Evolutionary conservation across 1,284 basidiomycete genomes (phyloP).

Genomic region (Abortiporus biennis): DNA sequence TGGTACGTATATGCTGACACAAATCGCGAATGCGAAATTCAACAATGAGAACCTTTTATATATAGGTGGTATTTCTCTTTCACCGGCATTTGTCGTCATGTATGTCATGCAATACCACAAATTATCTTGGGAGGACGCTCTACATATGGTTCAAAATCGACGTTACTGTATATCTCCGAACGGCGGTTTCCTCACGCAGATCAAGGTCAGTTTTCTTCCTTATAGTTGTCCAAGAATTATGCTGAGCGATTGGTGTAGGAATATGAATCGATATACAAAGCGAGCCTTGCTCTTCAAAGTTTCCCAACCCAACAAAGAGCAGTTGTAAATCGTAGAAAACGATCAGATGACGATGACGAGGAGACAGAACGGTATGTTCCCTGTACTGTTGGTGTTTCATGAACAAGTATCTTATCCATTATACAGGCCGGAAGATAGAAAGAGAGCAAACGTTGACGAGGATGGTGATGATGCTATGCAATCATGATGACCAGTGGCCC

Average conservation of each 20-base stretch:
- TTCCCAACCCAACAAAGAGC: constrained; percentile 39
- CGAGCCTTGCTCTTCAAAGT: constrained; percentile 55
- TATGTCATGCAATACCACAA: constrained; percentile 85
- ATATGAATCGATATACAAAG: constrained; percentile 86
- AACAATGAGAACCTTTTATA: no score
- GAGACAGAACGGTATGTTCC: constrained; percentile 40
- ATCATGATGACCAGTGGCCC: background rate
- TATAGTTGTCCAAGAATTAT: background rate
- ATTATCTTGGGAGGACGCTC: constrained; percentile 78
- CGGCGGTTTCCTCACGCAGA: constrained; percentile 80
- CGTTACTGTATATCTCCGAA: constrained; percentile 89
- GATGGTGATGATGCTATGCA: constrained; percentile 24
- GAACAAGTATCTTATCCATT: background rate
- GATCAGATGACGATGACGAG: constrained; percentile 58
- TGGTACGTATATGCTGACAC: constrained; percentile 55
- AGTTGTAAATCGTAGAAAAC: constrained; percentile 52
- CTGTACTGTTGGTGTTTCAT: constrained; percentile 1
- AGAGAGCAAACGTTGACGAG: constrained; percentile 19
- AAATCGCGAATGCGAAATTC: no score
- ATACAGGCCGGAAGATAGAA: constrained; percentile 22
- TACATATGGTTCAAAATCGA: constrained; percentile 82
- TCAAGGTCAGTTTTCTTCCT: constrained; percentile 52
- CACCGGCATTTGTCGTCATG: constrained; percentile 87
- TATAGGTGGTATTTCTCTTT: constrained; percentile 80
- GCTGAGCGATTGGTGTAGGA: constrained; percentile 56